Evolutionary conservation across 2,329 filamentous ascomycete species (phyloP), one percentile per base, ranked within the genome.

Genomic region (Colletotrichum melonis): DNA sequence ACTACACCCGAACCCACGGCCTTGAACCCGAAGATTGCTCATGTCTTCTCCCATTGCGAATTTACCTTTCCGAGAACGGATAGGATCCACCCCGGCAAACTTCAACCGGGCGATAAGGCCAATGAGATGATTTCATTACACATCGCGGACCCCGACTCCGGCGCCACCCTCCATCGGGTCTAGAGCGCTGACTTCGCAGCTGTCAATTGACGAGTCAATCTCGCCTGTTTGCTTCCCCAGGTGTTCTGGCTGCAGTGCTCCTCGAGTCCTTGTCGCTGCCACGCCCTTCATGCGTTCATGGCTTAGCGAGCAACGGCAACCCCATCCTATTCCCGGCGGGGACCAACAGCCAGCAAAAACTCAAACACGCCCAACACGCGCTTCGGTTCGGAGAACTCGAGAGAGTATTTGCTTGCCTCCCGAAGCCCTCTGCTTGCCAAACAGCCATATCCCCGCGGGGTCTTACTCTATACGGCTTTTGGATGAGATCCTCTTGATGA

Each of bases 71-170:
- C 24, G 12, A n/a, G 28, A 49, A 49, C 6, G 26, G 11, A 49
- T 22, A 42, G 55, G n/a, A 56, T n/a, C 8, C 19, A 2, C 16
- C 8, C 28, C 28, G 56, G 49, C 26, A 32, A 35, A 28, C n/a
- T 26, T 19, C 19, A 22, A 24, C 30, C 12, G 28, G 19, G 16
- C 11, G 30, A 59, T 30, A 14, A 55, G 42, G n/a, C 66, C 54
- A 72, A 69, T 69, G 42, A 49, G 26, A 59, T 30, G 38, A 73
- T 35, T 70, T 12, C 42, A 56, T 70, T 73, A 60, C 66, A 65
- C 32, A 70, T 65, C n/a, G 38, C 46, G 30, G 30, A 38, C 30
- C n/a, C 16, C 30, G 49, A 28, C 16, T 35, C 49, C 46, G 54
- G 55, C 55, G 14, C 11, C 54, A 26, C 46, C 42, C 22, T 32